Base-by-base conservation (phyloP, 768 basidiomycete genomes). In the Lactarius tabidus region DNA sequence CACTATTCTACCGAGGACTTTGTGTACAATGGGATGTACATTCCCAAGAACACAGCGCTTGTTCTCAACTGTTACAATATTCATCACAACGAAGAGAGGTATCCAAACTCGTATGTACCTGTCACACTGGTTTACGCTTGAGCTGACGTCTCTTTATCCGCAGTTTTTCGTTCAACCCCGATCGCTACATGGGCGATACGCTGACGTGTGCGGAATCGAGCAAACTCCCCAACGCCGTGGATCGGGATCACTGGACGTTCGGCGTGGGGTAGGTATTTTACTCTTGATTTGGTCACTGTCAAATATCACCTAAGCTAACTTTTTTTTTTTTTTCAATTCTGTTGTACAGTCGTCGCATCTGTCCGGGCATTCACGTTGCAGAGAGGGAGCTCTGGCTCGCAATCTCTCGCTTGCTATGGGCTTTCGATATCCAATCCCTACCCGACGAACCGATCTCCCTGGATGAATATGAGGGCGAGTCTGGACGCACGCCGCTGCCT, bases 241-340 rank as follows among this genome's bases (percentile, higher is more conserved):
- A 83, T 58, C 77, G 81, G 41, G 82, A 83, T 65, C 80, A 83
- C 62, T 83, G 82, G 82, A 76, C 77, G 71, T 83, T 81, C 60
- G 82, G 82, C 18, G 80, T 72, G 1, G 82, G 81, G 81, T 83
- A 67, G 33, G 76, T 71, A 39, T 39, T 52, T 31, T 53, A 15
- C 17, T 28, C 58, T 57, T 15, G 26, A 10, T 17, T 51, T 15
- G 48, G 36, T 39, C n/a, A n/a, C n/a, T n/a, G n/a, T n/a, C 51
- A 20, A 28, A 28, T 62, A 57, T 57, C 55, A 1, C 53, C 12
- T 20, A 38, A 18, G 62, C 45, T 36, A 43, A 48, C 31, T 33
- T 33, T 1, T 45, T 45, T 36, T 17, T 35, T 26, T 33, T 33
- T 26, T 48, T 56, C 38, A 23, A 55, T 18, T 48, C 61, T 51